Evolutionary conservation across 1,284 basidiomycete species (phyloP), one percentile per base, ranked within the genome.

Genomic region (Sphagnurus paluster): DNA sequence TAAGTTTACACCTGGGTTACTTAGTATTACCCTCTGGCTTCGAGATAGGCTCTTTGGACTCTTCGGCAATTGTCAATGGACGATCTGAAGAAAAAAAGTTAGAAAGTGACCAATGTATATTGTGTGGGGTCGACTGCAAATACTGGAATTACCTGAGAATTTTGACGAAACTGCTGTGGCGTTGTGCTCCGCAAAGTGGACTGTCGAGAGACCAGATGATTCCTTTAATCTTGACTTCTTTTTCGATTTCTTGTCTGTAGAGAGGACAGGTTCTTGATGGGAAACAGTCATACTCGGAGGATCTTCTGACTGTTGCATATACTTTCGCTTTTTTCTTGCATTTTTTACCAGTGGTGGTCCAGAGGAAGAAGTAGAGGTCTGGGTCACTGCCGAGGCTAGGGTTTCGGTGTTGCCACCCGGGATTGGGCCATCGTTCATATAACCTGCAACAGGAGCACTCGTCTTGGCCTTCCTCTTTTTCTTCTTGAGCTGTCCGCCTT

Each of bases 401-500:
- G 21, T 17, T 24, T 30, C 37, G 9, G 5, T 19, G 9, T 13
- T 17, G 25, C 19, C n/a, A n/a, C n/a, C n/a, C n/a, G n/a, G n/a
- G n/a, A n/a, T 16, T 16, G 4, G 30, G 14, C 17, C 2, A 16
- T 10, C 8, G 30, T 33, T 5, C 13, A 33, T 14, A 16, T 33
- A 7, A 7, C 28, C 34, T 10, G 33, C 7, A 17, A 34, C 24
- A 44, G 39, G n/a, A 11, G 29, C 34, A 6, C 13, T 30, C 13
- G 29, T 33, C 9, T 17, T 24, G 16, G 14, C n/a, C 20, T 54
- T 53, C 33, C 25, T 40, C 36, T 47, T 52, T 39, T 55, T 49
- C 42, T 47, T 50, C 19, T 21, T 45, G 20, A 46, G 45, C 20
- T 40, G 45, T 11, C 23, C 32, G 20, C n/a, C n/a, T n/a, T n/a